Evolutionary conservation across 805 yeast species (phyloP).

Genomic region (Candida glaebosa): DNA sequence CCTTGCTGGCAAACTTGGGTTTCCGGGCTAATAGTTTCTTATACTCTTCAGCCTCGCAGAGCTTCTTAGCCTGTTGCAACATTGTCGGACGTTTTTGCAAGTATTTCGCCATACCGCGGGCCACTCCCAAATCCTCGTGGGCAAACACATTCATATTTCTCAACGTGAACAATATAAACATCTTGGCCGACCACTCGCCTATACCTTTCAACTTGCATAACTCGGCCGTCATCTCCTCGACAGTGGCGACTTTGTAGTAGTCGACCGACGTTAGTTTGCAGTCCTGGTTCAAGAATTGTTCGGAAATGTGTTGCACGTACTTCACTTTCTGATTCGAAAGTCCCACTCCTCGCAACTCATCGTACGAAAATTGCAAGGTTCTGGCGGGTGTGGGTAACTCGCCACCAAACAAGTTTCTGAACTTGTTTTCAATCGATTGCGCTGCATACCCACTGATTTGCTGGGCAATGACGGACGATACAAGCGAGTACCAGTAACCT

Average conservation of each 20-base stretch:
- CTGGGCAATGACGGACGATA: slow-evolving; percentile 55
- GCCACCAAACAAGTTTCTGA: slow-evolving; percentile 30
- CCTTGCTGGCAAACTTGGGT: slow-evolving; percentile 33
- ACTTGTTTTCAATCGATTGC: slow-evolving; percentile 50
- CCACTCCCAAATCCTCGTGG: slow-evolving; percentile 77
- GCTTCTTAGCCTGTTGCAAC: slow-evolving; percentile 38
- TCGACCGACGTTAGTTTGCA: slow-evolving; percentile 27
- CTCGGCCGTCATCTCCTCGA: slow-evolving; percentile 46
- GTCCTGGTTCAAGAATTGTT: slow-evolving; percentile 43
- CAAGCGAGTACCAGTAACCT: slow-evolving; percentile 34
- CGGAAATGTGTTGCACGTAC: slow-evolving; percentile 56
- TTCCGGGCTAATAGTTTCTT: slow-evolving; percentile 28
- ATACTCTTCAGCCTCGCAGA: slow-evolving; percentile 29
- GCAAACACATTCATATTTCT: slow-evolving; percentile 69
- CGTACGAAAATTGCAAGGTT: slow-evolving; percentile 39
- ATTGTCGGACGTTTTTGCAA: slow-evolving; percentile 51
- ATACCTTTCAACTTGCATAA: slow-evolving; percentile 62
- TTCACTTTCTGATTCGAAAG: slow-evolving; percentile 64
- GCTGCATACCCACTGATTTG: slow-evolving; percentile 86
- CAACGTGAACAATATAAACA: slow-evolving; percentile 76
- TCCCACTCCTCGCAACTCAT: slow-evolving; percentile 60
- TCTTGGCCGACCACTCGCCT: slow-evolving; percentile 85
- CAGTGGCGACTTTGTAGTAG: slow-evolving; percentile 34
- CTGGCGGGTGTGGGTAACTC: slow-evolving; percentile 51
- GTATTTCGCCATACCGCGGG: slow-evolving; percentile 73